Conservation (phyloP, 345 rosid species). For the Camelina neglecta region DNA sequence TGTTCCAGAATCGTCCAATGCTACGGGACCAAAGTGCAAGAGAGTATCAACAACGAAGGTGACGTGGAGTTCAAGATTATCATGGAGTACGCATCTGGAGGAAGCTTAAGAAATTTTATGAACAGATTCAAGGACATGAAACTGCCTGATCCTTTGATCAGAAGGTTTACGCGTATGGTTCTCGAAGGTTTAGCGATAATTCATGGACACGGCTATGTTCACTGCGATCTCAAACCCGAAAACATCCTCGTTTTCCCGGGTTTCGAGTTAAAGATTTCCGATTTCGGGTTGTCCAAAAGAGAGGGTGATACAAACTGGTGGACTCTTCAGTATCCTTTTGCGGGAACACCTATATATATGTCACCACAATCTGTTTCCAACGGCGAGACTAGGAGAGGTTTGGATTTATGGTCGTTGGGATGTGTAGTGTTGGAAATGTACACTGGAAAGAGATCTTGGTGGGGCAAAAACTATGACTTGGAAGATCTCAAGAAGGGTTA, state of each 20-base stretch:
- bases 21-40: conserved; percentile 40
- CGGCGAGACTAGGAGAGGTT: not conserved
- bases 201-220: conserved; percentile 34
- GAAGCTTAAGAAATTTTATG: conserved; percentile 42
- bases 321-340: not conserved
- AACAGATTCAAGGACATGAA: conserved; percentile 23
- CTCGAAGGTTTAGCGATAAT: conserved; percentile 43
- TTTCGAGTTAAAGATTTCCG: not conserved
- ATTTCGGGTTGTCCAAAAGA: not conserved
- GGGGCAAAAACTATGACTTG: not conserved
- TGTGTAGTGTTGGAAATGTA: conserved; percentile 16
- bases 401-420: conserved; percentile 8
- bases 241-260: conserved; percentile 39
- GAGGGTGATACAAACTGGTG: not conserved
- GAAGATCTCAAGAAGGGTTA: not conserved
- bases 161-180: conserved; percentile 37
- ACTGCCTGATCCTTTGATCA: conserved; percentile 42
- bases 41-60: conserved; percentile 17
- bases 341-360: not conserved
- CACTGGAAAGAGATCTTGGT: conserved; percentile 2
- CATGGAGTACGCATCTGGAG: conserved; percentile 52
- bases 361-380: not conserved
- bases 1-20: conserved; percentile 41
- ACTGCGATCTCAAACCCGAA: conserved; percentile 45
- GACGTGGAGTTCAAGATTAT: conserved; percentile 38